Conservation (phyloP, 768 basidiomycete species). For the Rhizopogon roseolus region DNA sequence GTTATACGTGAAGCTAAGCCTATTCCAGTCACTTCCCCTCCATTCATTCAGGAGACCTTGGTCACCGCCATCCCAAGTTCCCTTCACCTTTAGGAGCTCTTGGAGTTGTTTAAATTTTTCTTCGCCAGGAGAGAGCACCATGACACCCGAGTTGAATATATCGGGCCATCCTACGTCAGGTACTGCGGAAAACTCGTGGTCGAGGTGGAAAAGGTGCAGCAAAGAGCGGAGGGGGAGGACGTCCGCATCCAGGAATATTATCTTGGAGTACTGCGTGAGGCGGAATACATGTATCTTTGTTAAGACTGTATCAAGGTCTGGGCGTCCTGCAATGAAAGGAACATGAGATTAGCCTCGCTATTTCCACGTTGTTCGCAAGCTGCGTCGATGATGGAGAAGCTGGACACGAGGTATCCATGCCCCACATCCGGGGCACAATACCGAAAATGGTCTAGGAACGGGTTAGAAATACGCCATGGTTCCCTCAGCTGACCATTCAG, state of each 20-base stretch:
- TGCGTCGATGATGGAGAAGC: slow-evolving; percentile 2
- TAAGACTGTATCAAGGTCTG: slow-evolving; percentile 88
- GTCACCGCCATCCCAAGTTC: slow-evolving; percentile 98
- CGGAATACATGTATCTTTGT: slow-evolving; percentile 97
- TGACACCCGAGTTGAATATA: slow-evolving; percentile 96
- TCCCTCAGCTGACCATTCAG: slow-evolving; percentile 2
- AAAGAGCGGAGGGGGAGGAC: slow-evolving; percentile 84
- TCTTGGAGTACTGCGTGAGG: slow-evolving; percentile 77
- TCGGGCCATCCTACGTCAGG: slow-evolving; percentile 99
- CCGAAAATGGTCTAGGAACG: slow-evolving; percentile 1
- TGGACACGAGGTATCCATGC: slow-evolving; percentile 10
- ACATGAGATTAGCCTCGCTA: slow-evolving; percentile 8
- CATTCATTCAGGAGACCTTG: slow-evolving; percentile 97
- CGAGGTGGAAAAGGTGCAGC: slow-evolving; percentile 84
- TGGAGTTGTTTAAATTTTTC: slow-evolving; percentile 78
- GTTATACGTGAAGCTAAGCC: slow-evolving; percentile 96
- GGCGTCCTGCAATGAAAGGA: slow-evolving; percentile 62
- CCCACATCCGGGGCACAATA: slow-evolving; percentile 6
- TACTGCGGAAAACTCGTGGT: slow-evolving; percentile 84
- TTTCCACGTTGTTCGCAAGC: background rate
- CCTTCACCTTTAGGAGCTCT: slow-evolving; percentile 67
- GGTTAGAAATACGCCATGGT: slow-evolving; percentile 8
- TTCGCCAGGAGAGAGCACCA: slow-evolving; percentile 79
- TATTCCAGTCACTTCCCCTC: slow-evolving; percentile 82
- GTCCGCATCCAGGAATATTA: slow-evolving; percentile 92